Evolutionary conservation across 192 early-diverging fungal genomes (phyloP).

Genomic region (Linnemannia exigua): DNA sequence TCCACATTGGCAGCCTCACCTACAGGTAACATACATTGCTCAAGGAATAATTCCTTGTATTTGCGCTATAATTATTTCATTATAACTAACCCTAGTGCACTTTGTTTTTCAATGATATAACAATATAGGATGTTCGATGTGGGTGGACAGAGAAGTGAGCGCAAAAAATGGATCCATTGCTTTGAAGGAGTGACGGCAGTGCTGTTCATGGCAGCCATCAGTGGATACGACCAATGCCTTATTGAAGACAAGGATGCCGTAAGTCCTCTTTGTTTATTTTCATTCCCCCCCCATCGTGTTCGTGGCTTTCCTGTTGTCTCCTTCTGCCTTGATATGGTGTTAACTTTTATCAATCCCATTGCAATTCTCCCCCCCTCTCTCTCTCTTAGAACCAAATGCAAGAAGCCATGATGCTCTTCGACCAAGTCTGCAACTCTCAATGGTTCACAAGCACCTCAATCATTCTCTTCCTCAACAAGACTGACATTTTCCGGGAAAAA

Average conservation of each 20-base stretch:
- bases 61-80: neutral
- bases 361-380: conserved; percentile 7
- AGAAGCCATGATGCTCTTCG: conserved; percentile 71
- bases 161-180: conserved; percentile 68
- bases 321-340: neutral
- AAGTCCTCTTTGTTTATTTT: no score
- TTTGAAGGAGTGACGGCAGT: conserved; percentile 72
- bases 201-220: conserved; percentile 71
- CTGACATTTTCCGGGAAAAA: conserved; percentile 71
- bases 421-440: conserved; percentile 71
- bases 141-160: conserved; percentile 67
- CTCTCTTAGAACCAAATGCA: conserved; percentile 68
- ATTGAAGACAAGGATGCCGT: conserved; percentile 64
- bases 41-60: neutral
- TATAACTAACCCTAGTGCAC: neutral
- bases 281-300: neutral
- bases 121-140: conserved; percentile 69
- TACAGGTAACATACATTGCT: conserved; percentile 47
- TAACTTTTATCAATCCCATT: conserved; percentile 2
- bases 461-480: conserved; percentile 75
- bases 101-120: neutral
- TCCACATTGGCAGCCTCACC: conserved; percentile 66
- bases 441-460: conserved; percentile 74
- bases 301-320: conserved; percentile 3
- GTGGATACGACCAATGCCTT: conserved; percentile 71